Conservation (phyloP, 345 rosid species). For the Ceriops tagal region DNA sequence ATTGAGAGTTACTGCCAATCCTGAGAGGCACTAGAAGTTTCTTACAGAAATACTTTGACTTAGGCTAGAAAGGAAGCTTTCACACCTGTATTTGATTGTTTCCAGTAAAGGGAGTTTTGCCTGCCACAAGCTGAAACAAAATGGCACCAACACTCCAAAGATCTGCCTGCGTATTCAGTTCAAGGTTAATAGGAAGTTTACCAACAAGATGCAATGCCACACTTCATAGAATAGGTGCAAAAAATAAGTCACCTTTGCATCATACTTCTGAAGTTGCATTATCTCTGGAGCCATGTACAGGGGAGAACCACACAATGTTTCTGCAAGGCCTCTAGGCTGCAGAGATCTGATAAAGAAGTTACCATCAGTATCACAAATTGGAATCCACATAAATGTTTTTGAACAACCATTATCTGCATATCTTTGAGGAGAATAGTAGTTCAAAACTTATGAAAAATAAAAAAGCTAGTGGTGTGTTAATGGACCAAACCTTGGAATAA, state of each 20-base stretch:
- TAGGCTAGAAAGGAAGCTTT: constrained; percentile 9
- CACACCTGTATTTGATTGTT: constrained; percentile 80
- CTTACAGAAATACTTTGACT: background rate
- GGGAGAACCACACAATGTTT: constrained; percentile 97
- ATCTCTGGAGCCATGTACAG: constrained; percentile 99
- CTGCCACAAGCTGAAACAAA: constrained; percentile 89
- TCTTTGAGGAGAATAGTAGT: background rate
- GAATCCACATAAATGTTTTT: background rate
- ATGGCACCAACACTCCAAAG: constrained; percentile 99
- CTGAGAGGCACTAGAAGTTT: constrained; percentile 3
- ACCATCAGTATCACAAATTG: background rate
- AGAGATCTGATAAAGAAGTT: constrained; percentile 57
- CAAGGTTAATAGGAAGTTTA: constrained; percentile 35
- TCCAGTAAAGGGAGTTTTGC: constrained; percentile 92
- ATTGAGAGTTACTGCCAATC: constrained; percentile 6
- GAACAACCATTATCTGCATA: background rate
- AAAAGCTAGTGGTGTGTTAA: background rate
- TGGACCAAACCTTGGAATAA: background rate
- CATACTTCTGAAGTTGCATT: constrained; percentile 97
- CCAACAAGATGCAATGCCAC: constrained; percentile 3
- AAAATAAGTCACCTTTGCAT: constrained; percentile 69
- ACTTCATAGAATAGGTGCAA: background rate
- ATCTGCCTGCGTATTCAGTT: constrained; percentile 82
- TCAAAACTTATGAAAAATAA: too few species aligned
- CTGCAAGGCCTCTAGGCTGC: constrained; percentile 92